Percentiles rank a stretch among this genome's conserved stretches.
Evolutionary conservation across 306 rosid species (phyloP).

Genomic region (Cyamopsis tetragonoloba): DNA sequence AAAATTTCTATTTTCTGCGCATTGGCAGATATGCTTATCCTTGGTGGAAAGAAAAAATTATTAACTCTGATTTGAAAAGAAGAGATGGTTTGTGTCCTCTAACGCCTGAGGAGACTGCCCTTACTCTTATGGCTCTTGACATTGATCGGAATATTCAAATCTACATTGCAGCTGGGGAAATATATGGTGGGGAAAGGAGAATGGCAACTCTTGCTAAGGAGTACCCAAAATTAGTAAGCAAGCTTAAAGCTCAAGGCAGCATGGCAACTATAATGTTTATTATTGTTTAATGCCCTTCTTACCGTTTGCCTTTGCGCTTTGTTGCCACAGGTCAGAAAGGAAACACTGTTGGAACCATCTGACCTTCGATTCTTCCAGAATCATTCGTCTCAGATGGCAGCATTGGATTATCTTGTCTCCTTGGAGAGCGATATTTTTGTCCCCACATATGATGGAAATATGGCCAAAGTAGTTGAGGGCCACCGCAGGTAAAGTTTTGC

Average conservation of each 20-base stretch:
- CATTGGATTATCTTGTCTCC: conserved; percentile 93
- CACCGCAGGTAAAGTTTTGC: conserved; percentile 79
- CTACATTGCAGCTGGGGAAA: conserved; percentile 98
- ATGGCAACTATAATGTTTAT: not conserved
- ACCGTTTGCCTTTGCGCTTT: conserved; percentile 17
- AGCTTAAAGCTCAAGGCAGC: conserved; percentile 11
- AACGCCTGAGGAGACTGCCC: conserved; percentile 98
- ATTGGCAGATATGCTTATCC: conserved; percentile 92
- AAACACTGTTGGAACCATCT: conserved; percentile 78
- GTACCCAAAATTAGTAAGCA: conserved; percentile 75
- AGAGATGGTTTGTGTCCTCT: conserved; percentile 95
- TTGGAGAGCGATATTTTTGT: conserved; percentile 93
- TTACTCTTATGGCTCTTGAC: conserved; percentile 76
- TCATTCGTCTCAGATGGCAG: conserved; percentile 99
- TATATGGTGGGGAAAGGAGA: conserved; percentile 87
- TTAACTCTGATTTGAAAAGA: conserved; percentile 91
- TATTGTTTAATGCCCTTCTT: conserved; percentile 12
- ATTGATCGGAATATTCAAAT: conserved; percentile 87
- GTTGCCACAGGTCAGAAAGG: conserved; percentile 82
- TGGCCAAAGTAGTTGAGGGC: conserved; percentile 99
- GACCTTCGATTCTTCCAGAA: conserved; percentile 84
- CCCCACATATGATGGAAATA: conserved; percentile 97
- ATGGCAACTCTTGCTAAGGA: conserved; percentile 69
- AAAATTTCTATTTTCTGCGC: conserved; percentile 14
- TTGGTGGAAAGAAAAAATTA: conserved; percentile 98